Base-by-base conservation (phyloP, 495 filamentous ascomycete genomes). In the Neurospora sp. region DNA sequence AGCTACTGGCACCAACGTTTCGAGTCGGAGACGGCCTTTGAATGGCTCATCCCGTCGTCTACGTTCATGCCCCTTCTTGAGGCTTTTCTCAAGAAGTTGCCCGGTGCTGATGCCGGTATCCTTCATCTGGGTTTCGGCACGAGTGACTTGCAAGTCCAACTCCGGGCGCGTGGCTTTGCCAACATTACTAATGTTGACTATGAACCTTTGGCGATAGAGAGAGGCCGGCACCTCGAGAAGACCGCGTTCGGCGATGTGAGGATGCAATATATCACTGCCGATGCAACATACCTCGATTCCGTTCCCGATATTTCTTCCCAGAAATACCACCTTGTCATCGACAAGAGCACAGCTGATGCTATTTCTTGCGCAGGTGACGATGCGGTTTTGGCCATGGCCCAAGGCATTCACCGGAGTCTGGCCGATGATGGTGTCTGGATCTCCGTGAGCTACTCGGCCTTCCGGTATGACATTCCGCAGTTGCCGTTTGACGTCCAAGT, bases 301-400 rank as follows among this genome's bases (percentile, higher is more conserved):
- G 39, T 39, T 17, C 38, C 2, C 1, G 24, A 62, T 19, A 34
- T 62, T 34, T 62, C 54, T 62, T 62, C 2, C 13, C 31, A 62
- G 1, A 74, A 39, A 28, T 84, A 78, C 43, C 73, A 79, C 21
- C 62, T 84, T 15, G 81, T 81, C 2, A 66, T 85, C 9, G 83
- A 85, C 74, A 85, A 84, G 73, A 79, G 81, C 77, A 83, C 83
- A 6, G 80, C 73, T 37, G 83, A 85, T 42, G 82, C 83, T 7
- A 74, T 85, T 24, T 73, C 83, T 3, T 85, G 83, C 71, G 79
- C 78, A 10, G 81, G 78, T 6, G 74, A 73, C 4, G 73, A 72
- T 4, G 75, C 81, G 5, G 17, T 85, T 21, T 21, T 71, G 17
- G 37, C 71, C 3, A 83, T 84, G 81, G 79, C 78, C 0, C 39